Evolutionary conservation across 306 rosid species (phyloP).

Genomic region (Canavalia ensiformis): DNA sequence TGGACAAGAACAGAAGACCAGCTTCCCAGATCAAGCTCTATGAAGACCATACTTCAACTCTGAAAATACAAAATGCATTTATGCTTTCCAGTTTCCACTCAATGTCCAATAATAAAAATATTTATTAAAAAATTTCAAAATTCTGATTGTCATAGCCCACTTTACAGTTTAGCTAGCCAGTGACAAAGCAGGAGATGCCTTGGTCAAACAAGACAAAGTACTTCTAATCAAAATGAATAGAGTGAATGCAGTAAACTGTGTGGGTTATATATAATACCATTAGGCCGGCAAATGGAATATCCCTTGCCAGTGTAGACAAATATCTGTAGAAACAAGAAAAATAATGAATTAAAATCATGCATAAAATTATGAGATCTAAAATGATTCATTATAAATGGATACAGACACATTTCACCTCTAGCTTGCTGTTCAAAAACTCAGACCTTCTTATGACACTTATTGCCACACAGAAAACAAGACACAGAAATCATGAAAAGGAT

Average conservation of each 20-base stretch:
- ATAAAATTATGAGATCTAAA: constrained; percentile 34
- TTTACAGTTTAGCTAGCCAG: constrained; percentile 18
- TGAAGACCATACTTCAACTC: constrained; percentile 10
- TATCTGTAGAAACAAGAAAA: constrained; percentile 65
- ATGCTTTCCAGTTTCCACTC: background rate
- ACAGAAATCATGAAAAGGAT: constrained; percentile 18
- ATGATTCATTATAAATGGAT: background rate
- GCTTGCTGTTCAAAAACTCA: constrained; percentile 9
- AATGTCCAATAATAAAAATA: constrained; percentile 30
- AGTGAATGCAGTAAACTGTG: background rate
- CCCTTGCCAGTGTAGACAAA: constrained; percentile 90
- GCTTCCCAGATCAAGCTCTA: constrained; percentile 18
- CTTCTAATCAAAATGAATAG: constrained; percentile 1
- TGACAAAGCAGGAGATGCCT: constrained; percentile 26
- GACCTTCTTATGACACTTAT: background rate
- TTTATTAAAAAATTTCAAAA: background rate
- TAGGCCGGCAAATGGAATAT: constrained; percentile 92
- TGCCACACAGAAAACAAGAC: constrained; percentile 13
- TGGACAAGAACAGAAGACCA: constrained; percentile 19
- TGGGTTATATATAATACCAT: constrained; percentile 63
- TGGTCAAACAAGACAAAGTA: background rate
- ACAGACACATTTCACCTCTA: constrained; percentile 42
- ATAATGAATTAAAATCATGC: constrained; percentile 30
- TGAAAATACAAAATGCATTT: constrained; percentile 13
- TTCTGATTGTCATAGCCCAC: constrained; percentile 19